Conservation (phyloP, 345 rosid species). For the Hibiscus trionum region DNA sequence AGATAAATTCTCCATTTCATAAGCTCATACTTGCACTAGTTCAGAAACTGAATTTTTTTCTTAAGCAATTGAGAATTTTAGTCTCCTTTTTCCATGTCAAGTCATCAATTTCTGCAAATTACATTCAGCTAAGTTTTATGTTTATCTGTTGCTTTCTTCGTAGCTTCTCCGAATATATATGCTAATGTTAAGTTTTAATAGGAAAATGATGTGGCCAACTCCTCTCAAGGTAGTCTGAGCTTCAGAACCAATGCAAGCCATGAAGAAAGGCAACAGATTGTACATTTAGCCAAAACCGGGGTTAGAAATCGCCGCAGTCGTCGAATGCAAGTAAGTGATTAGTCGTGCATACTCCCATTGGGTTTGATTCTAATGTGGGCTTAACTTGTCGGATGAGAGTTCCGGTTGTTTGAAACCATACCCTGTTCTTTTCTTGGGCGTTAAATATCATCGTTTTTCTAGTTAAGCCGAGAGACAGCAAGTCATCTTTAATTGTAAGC, state of each 20-base stretch:
- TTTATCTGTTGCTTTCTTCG: not conserved
- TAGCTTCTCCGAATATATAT: not conserved
- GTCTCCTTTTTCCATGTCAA: not conserved
- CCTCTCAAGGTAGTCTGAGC: conserved; percentile 24
- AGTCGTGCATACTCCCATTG: not conserved
- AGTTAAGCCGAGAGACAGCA: not conserved
- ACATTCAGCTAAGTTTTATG: not conserved
- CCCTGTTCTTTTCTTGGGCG: not conserved
- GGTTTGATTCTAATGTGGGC: not conserved
- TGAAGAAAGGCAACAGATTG: conserved; percentile 53
- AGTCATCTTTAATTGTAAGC: not conserved
- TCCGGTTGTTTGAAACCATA: not conserved
- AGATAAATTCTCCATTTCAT: not conserved
- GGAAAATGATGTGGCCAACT: conserved; percentile 33
- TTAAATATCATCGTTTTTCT: not conserved
- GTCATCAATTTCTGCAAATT: not conserved
- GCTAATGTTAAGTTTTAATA: conserved; percentile 14
- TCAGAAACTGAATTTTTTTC: not conserved
- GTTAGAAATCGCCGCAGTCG: conserved; percentile 81
- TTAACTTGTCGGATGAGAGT: not conserved
- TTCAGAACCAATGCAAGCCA: conserved; percentile 24
- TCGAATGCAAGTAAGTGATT: conserved; percentile 58
- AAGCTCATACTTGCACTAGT: not conserved
- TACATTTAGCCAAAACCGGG: conserved; percentile 50
- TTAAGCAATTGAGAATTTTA: not conserved